These are phyloP conservation scores for Colletotrichum horii DNA, from an alignment of 2,329 filamentous ascomycete species.

Conservation along the genomic window DNA sequence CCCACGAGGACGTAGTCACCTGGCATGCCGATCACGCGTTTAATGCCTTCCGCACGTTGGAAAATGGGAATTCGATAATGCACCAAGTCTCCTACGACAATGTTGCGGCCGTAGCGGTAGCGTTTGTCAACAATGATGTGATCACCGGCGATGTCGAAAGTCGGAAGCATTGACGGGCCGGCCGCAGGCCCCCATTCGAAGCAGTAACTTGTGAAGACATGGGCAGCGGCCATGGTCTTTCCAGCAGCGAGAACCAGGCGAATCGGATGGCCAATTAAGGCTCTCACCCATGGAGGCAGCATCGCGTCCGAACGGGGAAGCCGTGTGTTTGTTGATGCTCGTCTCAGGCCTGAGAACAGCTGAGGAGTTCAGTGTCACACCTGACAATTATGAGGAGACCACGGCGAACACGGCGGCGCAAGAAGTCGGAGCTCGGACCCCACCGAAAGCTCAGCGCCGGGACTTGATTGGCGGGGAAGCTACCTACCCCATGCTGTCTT, in stretches of 20 bases:
- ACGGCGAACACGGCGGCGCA: not conserved
- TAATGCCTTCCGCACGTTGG: slow-evolving; percentile 66
- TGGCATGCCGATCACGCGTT: slow-evolving; percentile 79
- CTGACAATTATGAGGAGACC: not conserved
- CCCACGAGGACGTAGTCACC: slow-evolving; percentile 77
- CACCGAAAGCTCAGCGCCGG: slow-evolving; percentile 7
- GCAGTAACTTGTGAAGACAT: slow-evolving; percentile 65
- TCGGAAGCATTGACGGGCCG: slow-evolving; percentile 91
- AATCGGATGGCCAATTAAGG: slow-evolving; percentile 24
- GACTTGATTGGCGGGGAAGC: slow-evolving; percentile 11
- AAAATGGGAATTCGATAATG: slow-evolving; percentile 77
- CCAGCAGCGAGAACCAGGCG: slow-evolving; percentile 49
- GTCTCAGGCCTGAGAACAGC: not conserved
- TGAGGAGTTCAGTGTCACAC: not conserved
- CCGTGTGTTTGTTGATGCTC: not conserved
- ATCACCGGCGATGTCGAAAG: slow-evolving; percentile 71
- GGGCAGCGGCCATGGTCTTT: slow-evolving; percentile 51
- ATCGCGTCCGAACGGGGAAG: not conserved
- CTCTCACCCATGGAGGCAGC: not conserved
- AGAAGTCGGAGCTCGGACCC: slow-evolving; percentile 14
- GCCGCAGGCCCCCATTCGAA: slow-evolving; percentile 60
- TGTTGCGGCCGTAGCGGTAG: slow-evolving; percentile 69
- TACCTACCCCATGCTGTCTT: not conserved
- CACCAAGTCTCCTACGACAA: slow-evolving; percentile 83
- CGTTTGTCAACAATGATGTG: slow-evolving; percentile 71